Evolutionary conservation across 2,329 filamentous ascomycete genomes (phyloP).

Genomic region (Exophiala mesophila): DNA sequence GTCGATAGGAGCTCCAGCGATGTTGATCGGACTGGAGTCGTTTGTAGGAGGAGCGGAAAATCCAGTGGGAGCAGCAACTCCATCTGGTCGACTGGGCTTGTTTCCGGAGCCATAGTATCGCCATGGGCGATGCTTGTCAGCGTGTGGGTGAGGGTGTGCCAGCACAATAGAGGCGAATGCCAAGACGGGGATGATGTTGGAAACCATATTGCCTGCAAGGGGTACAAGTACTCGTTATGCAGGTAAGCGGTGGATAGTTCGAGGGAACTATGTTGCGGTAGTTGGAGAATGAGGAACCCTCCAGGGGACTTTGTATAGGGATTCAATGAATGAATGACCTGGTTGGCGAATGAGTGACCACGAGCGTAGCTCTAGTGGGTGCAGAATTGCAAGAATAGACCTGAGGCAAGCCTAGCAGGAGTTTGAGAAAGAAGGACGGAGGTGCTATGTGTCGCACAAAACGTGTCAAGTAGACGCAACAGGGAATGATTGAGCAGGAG

Average conservation of each 20-base stretch:
- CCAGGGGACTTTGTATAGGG: slow-evolving; percentile 14
- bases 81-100: slow-evolving; percentile 11
- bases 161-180: slow-evolving; percentile 23
- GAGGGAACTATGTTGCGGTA: slow-evolving; percentile 8
- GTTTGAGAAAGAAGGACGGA: slow-evolving; percentile 22
- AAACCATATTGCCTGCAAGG: slow-evolving; percentile 22
- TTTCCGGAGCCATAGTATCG: slow-evolving; percentile 9
- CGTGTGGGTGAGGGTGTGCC: slow-evolving; percentile 23
- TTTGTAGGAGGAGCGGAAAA: slow-evolving; percentile 1
- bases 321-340: slow-evolving; percentile 21
- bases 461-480: slow-evolving; percentile 27
- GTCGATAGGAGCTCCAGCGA: slow-evolving; percentile 13
- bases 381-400: slow-evolving; percentile 8
- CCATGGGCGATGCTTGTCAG: slow-evolving; percentile 15
- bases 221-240: slow-evolving; percentile 1
- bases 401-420: slow-evolving; percentile 26
- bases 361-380: slow-evolving; percentile 27
- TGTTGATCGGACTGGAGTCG: slow-evolving; percentile 12
- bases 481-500: slow-evolving; percentile 21
- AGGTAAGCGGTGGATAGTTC: slow-evolving; percentile 7
- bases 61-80: slow-evolving; percentile 16
- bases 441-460: slow-evolving; percentile 29
- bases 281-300: slow-evolving; percentile 9
- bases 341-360: slow-evolving; percentile 23
- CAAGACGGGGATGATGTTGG: slow-evolving; percentile 22